Percentiles rank a stretch among this genome's conserved stretches.
Evolutionary conservation across 2,329 filamentous ascomycete species (phyloP).

Genomic region (Fusarium xyrophilum): DNA sequence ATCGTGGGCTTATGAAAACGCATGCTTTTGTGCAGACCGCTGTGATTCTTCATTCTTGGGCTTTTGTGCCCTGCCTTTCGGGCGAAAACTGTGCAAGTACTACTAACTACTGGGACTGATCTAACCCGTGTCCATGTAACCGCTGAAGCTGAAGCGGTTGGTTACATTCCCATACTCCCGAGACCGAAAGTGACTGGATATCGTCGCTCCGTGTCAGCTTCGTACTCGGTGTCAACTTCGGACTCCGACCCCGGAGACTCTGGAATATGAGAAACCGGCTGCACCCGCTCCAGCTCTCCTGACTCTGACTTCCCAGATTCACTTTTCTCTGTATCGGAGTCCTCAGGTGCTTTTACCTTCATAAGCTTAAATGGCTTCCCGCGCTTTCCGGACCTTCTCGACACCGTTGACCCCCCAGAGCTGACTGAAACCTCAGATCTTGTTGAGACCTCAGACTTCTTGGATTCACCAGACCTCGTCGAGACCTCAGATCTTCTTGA

Average conservation of each 20-base stretch:
- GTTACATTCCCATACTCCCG: background rate
- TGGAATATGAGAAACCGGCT: background rate
- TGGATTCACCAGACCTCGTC: background rate
- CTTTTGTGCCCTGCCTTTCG: background rate
- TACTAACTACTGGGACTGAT: background rate
- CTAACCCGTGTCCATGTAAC: background rate
- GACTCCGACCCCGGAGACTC: slow-evolving; percentile 3
- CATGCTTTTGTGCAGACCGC: background rate
- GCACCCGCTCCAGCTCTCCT: background rate
- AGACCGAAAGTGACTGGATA: background rate
- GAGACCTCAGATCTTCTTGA: background rate
- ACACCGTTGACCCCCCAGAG: background rate
- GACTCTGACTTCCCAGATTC: background rate
- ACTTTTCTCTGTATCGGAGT: background rate
- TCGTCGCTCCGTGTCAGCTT: background rate
- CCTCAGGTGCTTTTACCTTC: no score
- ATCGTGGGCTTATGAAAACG: background rate
- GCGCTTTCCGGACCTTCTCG: background rate
- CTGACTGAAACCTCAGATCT: background rate
- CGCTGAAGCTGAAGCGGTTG: background rate
- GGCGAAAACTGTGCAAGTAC: background rate
- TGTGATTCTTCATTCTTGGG: slow-evolving; percentile 1
- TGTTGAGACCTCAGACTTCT: background rate
- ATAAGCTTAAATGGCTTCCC: background rate
- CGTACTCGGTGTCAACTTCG: slow-evolving; percentile 5